phyloP scores from a whole-genome alignment of 139 green algal species.

The Closterium sp. region DNA sequence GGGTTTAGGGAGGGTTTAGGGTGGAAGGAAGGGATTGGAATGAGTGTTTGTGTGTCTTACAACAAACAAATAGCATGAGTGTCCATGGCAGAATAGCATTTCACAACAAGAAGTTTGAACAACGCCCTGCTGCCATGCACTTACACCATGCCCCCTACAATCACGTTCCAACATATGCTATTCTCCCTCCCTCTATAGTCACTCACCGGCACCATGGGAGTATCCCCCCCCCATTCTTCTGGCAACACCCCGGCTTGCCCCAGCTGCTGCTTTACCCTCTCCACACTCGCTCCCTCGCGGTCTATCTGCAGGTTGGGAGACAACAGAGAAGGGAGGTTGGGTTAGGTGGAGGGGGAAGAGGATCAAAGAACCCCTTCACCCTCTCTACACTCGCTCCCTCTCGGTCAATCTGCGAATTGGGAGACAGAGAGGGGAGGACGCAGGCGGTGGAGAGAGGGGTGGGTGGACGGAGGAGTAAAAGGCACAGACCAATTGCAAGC shows the following conservation, averaged over 20 bases:
- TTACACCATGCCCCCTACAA: too few species aligned
- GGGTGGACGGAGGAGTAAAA: background rate
- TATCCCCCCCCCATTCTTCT: constrained; percentile 93
- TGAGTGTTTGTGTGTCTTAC: too few species aligned
- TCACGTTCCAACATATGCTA: too few species aligned
- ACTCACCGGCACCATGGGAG: constrained; percentile 72
- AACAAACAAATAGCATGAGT: too few species aligned
- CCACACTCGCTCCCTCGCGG: constrained; percentile 82
- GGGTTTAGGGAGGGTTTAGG: background rate
- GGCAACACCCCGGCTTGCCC: constrained; percentile 75
- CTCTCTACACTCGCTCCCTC: constrained; percentile 76
- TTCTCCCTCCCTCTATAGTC: constrained; percentile 73
- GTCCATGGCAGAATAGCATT: too few species aligned
- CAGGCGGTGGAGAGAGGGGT: too few species aligned
- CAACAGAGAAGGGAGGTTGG: too few species aligned
- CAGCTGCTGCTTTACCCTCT: constrained; percentile 67
- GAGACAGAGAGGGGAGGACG: background rate
- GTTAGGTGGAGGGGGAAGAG: too few species aligned
- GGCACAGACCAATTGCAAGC: too few species aligned
- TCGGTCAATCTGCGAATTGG: constrained; percentile 70
- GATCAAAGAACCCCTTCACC: too few species aligned
- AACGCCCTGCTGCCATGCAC: too few species aligned
- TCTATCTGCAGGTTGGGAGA: constrained; percentile 55
- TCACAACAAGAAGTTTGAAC: too few species aligned
- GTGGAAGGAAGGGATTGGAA: background rate